Evolutionary conservation across 1,139 yeast species (phyloP), one percentile per base, ranked within the genome.

Genomic region (Hyphopichia buzzinii): DNA sequence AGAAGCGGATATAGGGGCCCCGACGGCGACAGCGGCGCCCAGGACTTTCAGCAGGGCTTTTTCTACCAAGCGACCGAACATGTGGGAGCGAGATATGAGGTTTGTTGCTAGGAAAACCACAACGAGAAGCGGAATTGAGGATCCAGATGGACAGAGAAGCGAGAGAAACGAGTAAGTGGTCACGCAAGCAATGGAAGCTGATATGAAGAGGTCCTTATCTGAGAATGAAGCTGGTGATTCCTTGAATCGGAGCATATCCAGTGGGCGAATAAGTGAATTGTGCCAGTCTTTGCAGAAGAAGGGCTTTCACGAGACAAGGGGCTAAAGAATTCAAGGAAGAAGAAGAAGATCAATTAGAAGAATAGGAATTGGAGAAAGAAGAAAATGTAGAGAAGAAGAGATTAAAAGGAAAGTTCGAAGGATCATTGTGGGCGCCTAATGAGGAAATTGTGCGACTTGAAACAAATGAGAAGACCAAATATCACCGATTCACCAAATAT

Each of bases 41-140:
- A 5, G 15, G 12, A 25, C 27, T 17, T 8, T n/a, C 4, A 40
- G 42, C 22, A 21, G 40, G 3, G 36, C 17, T 13, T 30, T 23
- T 15, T 26, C 22, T 7, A 48, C 26, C n/a, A 43, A 14, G 14
- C 34, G 10, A 26, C 39, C 46, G 38, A 56, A 54, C 27, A 44
- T 17, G 16, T 48, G 39, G 21, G 67, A 52, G 19, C 64, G 50
- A 5, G 67, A 52, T 5, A 64, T 34, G 68, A 66, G 62, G 41
- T 62, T 65, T 36, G 61, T 43, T 16, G 56, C 51, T 5, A 64
- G 41, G 39, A 63, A 65, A 11, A 64, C 62, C 8, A 53, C 44
- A 11, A 57, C 53, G 26, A 64, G 42, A 8, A 62, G 25, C 1
- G 71, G 70, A 6, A 63, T 47, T 31, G 45, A 56, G 4, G 66